Evolutionary conservation across 495 filamentous ascomycete species (phyloP).

Genomic region (Tetracladium marchalianum): DNA sequence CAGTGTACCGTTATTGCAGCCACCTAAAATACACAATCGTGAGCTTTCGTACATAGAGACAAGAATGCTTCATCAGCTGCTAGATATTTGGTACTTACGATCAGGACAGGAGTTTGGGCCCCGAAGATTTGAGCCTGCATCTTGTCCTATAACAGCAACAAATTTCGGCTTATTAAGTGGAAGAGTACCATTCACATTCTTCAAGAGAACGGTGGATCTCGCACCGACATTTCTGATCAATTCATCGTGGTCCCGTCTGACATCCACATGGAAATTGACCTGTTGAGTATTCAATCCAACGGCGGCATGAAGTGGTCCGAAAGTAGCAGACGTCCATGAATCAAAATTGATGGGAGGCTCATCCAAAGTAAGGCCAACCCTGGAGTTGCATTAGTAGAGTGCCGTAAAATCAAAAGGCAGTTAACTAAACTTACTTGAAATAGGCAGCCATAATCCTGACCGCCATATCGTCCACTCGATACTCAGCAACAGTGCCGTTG

Average conservation of each 20-base stretch:
- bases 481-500: conserved; percentile 87
- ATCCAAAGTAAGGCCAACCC: conserved; percentile 45
- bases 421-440: no score
- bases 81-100: conserved; percentile 22
- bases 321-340: conserved; percentile 75
- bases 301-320: conserved; percentile 53
- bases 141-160: conserved; percentile 72
- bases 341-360: conserved; percentile 72
- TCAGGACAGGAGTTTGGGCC: conserved; percentile 82
- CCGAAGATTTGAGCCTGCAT: conserved; percentile 62
- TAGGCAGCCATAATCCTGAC: conserved; percentile 87
- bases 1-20: conserved; percentile 77
- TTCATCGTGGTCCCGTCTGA: conserved; percentile 59
- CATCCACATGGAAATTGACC: conserved; percentile 84
- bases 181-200: conserved; percentile 65
- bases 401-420: no score
- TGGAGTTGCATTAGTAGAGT: no score
- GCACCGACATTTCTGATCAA: conserved; percentile 66
- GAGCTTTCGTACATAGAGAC: no score
- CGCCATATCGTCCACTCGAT: conserved; percentile 86
- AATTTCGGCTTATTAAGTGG: conserved; percentile 69
- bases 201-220: conserved; percentile 79
- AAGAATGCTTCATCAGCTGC: no score
- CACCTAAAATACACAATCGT: conserved; percentile 13
- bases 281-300: conserved; percentile 51